A percentile compares a stretch with the other conserved stretches of the same genome.
These are phyloP conservation scores for Amphirosellinia nigrospora DNA, from an alignment of 495 filamentous ascomycete species.

Conservation along the genomic window DNA sequence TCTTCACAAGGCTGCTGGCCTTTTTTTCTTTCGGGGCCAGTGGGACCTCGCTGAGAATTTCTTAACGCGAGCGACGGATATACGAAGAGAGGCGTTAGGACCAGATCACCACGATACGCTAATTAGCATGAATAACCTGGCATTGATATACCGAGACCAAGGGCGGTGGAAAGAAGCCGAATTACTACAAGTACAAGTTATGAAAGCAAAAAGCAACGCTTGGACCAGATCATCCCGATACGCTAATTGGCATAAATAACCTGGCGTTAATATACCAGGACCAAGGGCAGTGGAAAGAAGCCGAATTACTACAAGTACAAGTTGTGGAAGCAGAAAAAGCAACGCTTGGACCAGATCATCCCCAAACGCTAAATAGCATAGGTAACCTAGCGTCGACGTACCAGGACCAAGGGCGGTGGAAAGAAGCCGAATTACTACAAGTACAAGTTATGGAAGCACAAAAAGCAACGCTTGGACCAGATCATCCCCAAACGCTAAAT, in stretches of 20 bases:
- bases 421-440: slow-evolving; percentile 44
- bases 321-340: slow-evolving; percentile 36
- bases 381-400: slow-evolving; percentile 46
- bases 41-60: slow-evolving; percentile 49
- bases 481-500: slow-evolving; percentile 48
- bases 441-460: slow-evolving; percentile 41
- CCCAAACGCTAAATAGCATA: slow-evolving; percentile 38
- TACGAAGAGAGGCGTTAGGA: slow-evolving; percentile 39
- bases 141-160: slow-evolving; percentile 39
- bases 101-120: slow-evolving; percentile 48
- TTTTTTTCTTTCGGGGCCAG: not conserved
- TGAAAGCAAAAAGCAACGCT: slow-evolving; percentile 45
- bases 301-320: slow-evolving; percentile 40
- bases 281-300: slow-evolving; percentile 40
- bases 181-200: slow-evolving; percentile 39
- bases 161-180: slow-evolving; percentile 46
- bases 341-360: slow-evolving; percentile 46
- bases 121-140: slow-evolving; percentile 39
- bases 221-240: slow-evolving; percentile 47
- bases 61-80: slow-evolving; percentile 37
- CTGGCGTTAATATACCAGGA: slow-evolving; percentile 42
- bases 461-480: slow-evolving; percentile 40
- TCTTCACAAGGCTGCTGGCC: slow-evolving; percentile 3
- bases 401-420: slow-evolving; percentile 37
- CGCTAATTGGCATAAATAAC: slow-evolving; percentile 38